A percentile compares a stretch with the other conserved stretches of the same genome.
These are phyloP conservation scores for Scheffersomyces parashehatae DNA, from an alignment of 1,139 yeast genomes.

Conservation along the genomic window DNA sequence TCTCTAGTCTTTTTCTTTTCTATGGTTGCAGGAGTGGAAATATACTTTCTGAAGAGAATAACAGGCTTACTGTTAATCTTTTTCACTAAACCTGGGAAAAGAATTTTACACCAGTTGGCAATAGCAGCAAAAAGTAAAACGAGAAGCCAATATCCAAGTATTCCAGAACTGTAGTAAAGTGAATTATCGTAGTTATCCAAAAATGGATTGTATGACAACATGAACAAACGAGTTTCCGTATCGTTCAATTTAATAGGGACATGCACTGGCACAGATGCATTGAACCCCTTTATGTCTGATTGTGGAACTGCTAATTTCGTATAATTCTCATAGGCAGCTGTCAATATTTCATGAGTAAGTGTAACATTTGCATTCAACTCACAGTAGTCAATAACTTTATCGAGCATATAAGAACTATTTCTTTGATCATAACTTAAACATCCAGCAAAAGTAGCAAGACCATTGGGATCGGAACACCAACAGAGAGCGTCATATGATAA, in stretches of 20 bases:
- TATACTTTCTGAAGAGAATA: slow-evolving; percentile 27
- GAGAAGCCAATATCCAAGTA: not conserved
- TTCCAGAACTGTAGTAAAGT: slow-evolving; percentile 48
- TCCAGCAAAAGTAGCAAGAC: slow-evolving; percentile 15
- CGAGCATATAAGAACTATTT: not conserved
- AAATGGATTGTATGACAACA: slow-evolving; percentile 25
- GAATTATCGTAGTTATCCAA: slow-evolving; percentile 38
- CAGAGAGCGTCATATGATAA: slow-evolving; percentile 4
- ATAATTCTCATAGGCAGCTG: slow-evolving; percentile 18
- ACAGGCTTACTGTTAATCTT: slow-evolving; percentile 22
- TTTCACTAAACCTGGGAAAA: slow-evolving; percentile 27
- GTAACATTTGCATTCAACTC: slow-evolving; percentile 6
- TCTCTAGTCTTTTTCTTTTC: slow-evolving; percentile 26
- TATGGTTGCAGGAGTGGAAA: slow-evolving; percentile 33
- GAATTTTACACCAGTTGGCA: slow-evolving; percentile 16
- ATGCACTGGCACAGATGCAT: slow-evolving; percentile 17
- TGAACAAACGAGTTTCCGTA: slow-evolving; percentile 12
- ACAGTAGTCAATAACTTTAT: slow-evolving; percentile 10
- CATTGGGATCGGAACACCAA: slow-evolving; percentile 12
- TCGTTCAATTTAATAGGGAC: slow-evolving; percentile 24
- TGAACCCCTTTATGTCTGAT: slow-evolving; percentile 22
- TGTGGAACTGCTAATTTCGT: slow-evolving; percentile 17
- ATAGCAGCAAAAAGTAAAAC: not conserved
- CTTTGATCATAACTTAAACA: slow-evolving; percentile 8
- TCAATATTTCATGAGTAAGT: slow-evolving; percentile 17